Percentiles rank a stretch among this genome's conserved stretches.
These are phyloP conservation scores for Trypanosoma mega DNA, from an alignment of 208 protist species.

Conservation along the genomic window DNA sequence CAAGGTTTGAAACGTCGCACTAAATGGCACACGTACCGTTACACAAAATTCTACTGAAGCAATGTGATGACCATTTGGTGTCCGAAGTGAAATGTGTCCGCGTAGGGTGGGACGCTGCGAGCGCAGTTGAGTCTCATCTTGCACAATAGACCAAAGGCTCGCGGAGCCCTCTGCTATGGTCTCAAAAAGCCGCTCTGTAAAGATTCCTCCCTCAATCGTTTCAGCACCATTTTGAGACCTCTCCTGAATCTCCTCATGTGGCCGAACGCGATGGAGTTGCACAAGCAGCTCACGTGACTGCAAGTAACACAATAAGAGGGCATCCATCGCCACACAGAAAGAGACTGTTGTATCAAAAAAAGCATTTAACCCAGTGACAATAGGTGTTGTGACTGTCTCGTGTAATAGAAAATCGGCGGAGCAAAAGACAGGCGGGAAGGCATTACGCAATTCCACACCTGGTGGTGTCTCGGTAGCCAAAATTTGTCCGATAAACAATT, in stretches of 20 bases:
- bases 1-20: slow-evolving; percentile 53
- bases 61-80: slow-evolving; percentile 50
- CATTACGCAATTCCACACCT: slow-evolving; percentile 26
- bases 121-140: slow-evolving; percentile 34
- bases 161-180: slow-evolving; percentile 80
- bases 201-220: slow-evolving; percentile 16
- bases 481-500: slow-evolving; percentile 90
- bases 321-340: slow-evolving; percentile 86
- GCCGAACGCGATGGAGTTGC: slow-evolving; percentile 84
- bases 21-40: slow-evolving; percentile 75
- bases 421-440: slow-evolving; percentile 68
- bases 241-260: slow-evolving; percentile 55
- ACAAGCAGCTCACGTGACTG: slow-evolving; percentile 78
- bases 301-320: slow-evolving; percentile 84
- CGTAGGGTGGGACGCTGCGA: slow-evolving; percentile 58
- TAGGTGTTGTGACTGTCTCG: slow-evolving; percentile 83
- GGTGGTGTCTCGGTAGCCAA: slow-evolving; percentile 59
- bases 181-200: slow-evolving; percentile 68
- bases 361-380: slow-evolving; percentile 82
- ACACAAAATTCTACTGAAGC: slow-evolving; percentile 85
- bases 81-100: slow-evolving; percentile 69
- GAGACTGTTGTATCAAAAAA: slow-evolving; percentile 89
- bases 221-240: slow-evolving; percentile 18
- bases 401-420: slow-evolving; percentile 88
- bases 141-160: slow-evolving; percentile 59